Percentiles rank a stretch among this genome's conserved stretches.
Conservation (phyloP, 352 stramenopile species). For the Globisporangium uncinulatum region DNA sequence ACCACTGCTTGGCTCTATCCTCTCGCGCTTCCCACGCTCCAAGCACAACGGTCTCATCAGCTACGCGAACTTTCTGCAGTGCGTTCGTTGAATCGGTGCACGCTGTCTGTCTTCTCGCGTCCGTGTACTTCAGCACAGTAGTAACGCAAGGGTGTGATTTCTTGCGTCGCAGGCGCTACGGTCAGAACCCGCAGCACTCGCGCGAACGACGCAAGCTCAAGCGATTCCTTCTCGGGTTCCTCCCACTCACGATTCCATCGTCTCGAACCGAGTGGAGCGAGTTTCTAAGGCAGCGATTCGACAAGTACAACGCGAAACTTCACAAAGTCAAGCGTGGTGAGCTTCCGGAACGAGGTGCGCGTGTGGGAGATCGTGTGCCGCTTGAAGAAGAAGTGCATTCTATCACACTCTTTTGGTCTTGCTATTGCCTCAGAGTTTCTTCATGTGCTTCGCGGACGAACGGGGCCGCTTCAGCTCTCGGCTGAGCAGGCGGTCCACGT, state of each 20-base stretch:
- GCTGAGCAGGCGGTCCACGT: constrained; percentile 28
- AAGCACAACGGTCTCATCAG: constrained; percentile 21
- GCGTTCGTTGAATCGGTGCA: neutral
- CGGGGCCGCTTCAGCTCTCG: constrained; percentile 21
- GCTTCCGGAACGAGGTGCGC: constrained; percentile 27
- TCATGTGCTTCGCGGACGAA: constrained; percentile 17
- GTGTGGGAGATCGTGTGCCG: neutral
- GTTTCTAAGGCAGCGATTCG: constrained; percentile 27
- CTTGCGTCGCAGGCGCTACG: constrained; percentile 30
- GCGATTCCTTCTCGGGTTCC: constrained; percentile 16
- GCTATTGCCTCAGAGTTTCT: constrained; percentile 24
- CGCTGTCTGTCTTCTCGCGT: neutral
- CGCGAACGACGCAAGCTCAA: constrained; percentile 39
- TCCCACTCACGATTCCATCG: constrained; percentile 8
- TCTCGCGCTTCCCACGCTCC: constrained; percentile 41
- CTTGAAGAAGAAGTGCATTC: neutral
- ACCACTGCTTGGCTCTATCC: constrained; percentile 30
- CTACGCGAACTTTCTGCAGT: constrained; percentile 54
- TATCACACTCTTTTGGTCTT: neutral
- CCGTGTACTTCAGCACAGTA: neutral
- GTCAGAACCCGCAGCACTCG: constrained; percentile 32
- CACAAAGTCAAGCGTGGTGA: constrained; percentile 20
- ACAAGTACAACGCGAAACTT: constrained; percentile 32
- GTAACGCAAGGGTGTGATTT: neutral
- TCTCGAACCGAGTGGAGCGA: constrained; percentile 2